Evolutionary conservation across 1,284 basidiomycete genomes (phyloP), one percentile per base, ranked within the genome.

Genomic region (Cryptococcus hybrid): DNA sequence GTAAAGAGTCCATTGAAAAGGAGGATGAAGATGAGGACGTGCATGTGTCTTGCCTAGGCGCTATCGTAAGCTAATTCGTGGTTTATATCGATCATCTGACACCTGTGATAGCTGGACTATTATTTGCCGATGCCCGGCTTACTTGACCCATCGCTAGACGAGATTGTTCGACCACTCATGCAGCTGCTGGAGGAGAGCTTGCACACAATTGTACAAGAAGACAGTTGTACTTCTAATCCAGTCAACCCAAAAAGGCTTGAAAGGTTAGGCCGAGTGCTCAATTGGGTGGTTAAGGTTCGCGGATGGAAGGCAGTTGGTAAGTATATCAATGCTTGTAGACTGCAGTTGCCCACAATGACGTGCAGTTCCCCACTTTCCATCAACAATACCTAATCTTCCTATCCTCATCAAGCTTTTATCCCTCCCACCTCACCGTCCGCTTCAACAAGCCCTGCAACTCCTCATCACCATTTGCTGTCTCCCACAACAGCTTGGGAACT

Each of bases 111-210:
- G 93, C 84, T 98, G 44, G 84, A 86, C 73, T 84, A 87, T 71
- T 99, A 97, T 70, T 93, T 97, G 71, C 94, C 98, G 59, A 90
- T 95, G 68, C 83, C 93, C 2, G 92, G 94, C 69, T 84, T 99
- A 0, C 83, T 98, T 15, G 96, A 99, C 74, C 93, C 94, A n/a
- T 88, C 85, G 67, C 83, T 99, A n/a, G 89, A 93, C 68, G 73
- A 80, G 13, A 86, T 99, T 58, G 85, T 98, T 9, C 77, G 81
- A 2, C 93, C 94, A 0, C 85, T 90, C 2, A 86, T 92, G 49
- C 82, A 84, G 37, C 74, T 76, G n/a, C 76, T 96, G 44, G 86
- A 86, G 67, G 64, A 65, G 7, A 83, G 85, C 64, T 84, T 86
- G n/a, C 82, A 80, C 63, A 63, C 70, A 9, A 78, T 81, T 37